Base-by-base conservation (phyloP, 768 basidiomycete genomes). In the Obba rivulosa region DNA sequence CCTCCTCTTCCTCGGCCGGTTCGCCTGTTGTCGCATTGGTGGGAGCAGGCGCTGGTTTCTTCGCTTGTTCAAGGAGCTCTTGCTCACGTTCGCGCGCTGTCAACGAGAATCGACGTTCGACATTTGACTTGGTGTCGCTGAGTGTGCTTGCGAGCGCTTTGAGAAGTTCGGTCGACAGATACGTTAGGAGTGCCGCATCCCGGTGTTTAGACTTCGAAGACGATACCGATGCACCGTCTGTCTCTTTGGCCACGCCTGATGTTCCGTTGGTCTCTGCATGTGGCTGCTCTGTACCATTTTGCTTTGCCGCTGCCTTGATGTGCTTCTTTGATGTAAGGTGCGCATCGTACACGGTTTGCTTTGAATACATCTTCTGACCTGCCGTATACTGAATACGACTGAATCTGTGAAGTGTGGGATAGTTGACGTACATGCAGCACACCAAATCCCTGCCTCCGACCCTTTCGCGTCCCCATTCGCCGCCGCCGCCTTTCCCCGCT, bases 81-180 rank as follows among this genome's bases (percentile, higher is more conserved):
- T 94, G 85, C 66, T 99, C 96, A 59, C 96, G 87, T 68, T 99
- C 96, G 48, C 89, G 81, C n/a, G 95, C 91, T 1, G 96, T 99
- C 42, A 99, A 78, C 14, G 96, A 96, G 69, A 95, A 92, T 41
- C 92, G 80, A 40, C 96, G 87, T 66, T 98, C 96, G 34, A 97
- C 92, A 62, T 98, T 98, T 21, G 92, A 84, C 62, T 93, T 92
- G 0, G 96, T 95, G 59, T 98, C 96, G 52, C 81, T 80, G 25
- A 97, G 69, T 21, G 79, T 82, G 24, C 78, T 68, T 9, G 77
- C 66, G 24, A 98, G 79, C 31, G 76, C 70, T 5, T 64, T 66
- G 45, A 96, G 75, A 48, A 98, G 76, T 34, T 78, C 71, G 17
- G 84, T 78, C 40, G 79, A 71, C 41, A 95, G 77, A 58, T 83